Conservation (phyloP, 345 rosid species). For the Aethionema arabicum region DNA sequence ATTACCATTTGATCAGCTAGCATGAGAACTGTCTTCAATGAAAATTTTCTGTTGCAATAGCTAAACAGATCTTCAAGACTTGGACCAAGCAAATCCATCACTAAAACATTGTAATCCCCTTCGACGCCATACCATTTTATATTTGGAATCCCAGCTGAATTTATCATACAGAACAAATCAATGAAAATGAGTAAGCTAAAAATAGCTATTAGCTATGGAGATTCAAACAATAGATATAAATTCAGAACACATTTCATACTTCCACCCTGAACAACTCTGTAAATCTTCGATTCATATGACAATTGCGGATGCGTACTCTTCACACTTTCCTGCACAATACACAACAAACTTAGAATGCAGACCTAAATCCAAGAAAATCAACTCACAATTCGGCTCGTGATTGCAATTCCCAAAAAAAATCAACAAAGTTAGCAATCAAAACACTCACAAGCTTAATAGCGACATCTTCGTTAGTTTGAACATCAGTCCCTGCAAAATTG, state of each 20-base stretch:
- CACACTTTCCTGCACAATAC: slow-evolving; percentile 61
- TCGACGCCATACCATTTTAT: slow-evolving; percentile 91
- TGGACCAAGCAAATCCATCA: slow-evolving; percentile 97
- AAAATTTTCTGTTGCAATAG: slow-evolving; percentile 79
- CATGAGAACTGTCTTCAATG: slow-evolving; percentile 94
- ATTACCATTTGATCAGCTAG: slow-evolving; percentile 97
- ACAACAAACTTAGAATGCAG: not conserved
- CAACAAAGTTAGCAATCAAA: slow-evolving; percentile 1
- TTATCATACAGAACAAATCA: not conserved
- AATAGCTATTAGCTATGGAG: slow-evolving; percentile 3
- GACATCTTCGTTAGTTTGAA: slow-evolving; percentile 89
- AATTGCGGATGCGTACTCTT: slow-evolving; percentile 93
- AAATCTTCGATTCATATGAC: slow-evolving; percentile 74
- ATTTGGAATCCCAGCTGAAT: slow-evolving; percentile 90
- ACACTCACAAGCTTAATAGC: slow-evolving; percentile 91
- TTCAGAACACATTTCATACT: slow-evolving; percentile 42
- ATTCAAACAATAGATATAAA: not conserved
- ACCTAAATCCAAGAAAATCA: not conserved
- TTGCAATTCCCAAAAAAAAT: not conserved
- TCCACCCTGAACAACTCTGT: slow-evolving; percentile 89
- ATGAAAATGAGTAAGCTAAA: not conserved
- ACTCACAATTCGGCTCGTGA: not conserved
- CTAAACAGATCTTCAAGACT: slow-evolving; percentile 95
- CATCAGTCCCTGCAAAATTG: slow-evolving; percentile 59
- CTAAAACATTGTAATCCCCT: slow-evolving; percentile 90